Evolutionary conservation across 2,329 filamentous ascomycete genomes (phyloP).

Genomic region (Massarina eburnea): DNA sequence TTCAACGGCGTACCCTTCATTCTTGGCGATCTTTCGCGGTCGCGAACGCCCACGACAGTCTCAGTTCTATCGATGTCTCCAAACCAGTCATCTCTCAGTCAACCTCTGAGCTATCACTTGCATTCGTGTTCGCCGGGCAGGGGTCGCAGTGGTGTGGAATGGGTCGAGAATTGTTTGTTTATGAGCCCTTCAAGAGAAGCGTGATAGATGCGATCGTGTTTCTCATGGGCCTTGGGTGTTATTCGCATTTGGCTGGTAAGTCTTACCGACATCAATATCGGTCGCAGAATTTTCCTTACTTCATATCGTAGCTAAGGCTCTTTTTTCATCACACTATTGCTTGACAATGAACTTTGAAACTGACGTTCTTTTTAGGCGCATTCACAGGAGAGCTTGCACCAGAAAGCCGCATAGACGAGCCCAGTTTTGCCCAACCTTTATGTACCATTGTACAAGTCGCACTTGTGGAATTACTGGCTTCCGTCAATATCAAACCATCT

Average conservation of each 20-base stretch:
- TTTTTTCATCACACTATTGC: too few species aligned
- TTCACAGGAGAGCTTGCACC: too few species aligned
- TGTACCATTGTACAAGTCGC: constrained; percentile 20
- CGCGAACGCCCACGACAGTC: too few species aligned
- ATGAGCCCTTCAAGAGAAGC: background rate
- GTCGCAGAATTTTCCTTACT: too few species aligned
- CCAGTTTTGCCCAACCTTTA: background rate
- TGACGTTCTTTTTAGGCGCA: too few species aligned
- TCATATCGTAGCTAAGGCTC: too few species aligned
- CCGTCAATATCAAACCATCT: constrained; percentile 14
- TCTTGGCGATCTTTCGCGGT: background rate
- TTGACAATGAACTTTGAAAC: too few species aligned
- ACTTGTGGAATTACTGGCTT: constrained; percentile 17
- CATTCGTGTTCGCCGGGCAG: constrained; percentile 32
- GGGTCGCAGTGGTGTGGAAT: constrained; percentile 31
- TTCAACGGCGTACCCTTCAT: background rate
- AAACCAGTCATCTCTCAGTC: too few species aligned
- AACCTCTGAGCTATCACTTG: background rate
- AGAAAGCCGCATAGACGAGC: background rate
- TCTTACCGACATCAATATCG: too few species aligned
- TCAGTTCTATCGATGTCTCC: background rate
- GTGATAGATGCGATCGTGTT: background rate
- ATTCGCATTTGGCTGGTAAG: too few species aligned
- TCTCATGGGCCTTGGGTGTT: background rate
- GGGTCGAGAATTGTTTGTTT: constrained; percentile 13